Conservation (phyloP, 805 yeast species). For the Cyberlindnera subsufficiens region DNA sequence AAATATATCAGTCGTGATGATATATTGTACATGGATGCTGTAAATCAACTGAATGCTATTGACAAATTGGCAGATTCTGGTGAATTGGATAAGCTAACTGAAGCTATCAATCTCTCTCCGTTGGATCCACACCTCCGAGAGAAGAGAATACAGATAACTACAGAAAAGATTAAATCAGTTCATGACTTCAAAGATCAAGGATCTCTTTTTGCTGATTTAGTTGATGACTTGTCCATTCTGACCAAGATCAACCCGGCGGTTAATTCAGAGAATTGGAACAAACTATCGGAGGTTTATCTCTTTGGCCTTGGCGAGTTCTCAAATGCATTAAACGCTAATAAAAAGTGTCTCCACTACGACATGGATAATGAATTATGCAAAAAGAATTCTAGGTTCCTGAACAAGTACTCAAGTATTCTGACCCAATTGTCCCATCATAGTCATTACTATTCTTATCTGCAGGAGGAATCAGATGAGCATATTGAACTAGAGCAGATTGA, state of each 20-base stretch:
- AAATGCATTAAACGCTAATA: constrained; percentile 43
- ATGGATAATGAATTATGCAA: constrained; percentile 66
- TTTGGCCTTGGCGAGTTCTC: constrained; percentile 49
- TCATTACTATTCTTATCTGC: constrained; percentile 37
- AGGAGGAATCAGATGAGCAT: constrained; percentile 29
- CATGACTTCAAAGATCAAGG: constrained; percentile 17
- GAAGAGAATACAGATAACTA: constrained; percentile 27
- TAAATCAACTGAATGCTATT: constrained; percentile 14
- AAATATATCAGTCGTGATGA: constrained; percentile 6
- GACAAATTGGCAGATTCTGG: constrained; percentile 17
- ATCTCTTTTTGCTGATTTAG: constrained; percentile 15
- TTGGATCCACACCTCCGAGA: constrained; percentile 31
- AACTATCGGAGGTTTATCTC: constrained; percentile 34
- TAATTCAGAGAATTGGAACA: constrained; percentile 24
- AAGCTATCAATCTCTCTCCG: constrained; percentile 38
- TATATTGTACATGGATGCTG: constrained; percentile 10
- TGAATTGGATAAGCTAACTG: constrained; percentile 28
- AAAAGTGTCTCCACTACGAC: constrained; percentile 71
- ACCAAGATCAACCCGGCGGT: constrained; percentile 21
- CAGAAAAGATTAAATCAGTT: constrained; percentile 9
- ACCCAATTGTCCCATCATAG: constrained; percentile 34
- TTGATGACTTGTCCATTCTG: constrained; percentile 24
- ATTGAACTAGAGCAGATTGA: constrained; percentile 39
- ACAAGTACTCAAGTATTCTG: constrained; percentile 32
- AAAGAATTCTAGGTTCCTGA: constrained; percentile 43